phyloP scores from a whole-genome alignment of 1,284 basidiomycete species.

The Sutorius eximius region DNA sequence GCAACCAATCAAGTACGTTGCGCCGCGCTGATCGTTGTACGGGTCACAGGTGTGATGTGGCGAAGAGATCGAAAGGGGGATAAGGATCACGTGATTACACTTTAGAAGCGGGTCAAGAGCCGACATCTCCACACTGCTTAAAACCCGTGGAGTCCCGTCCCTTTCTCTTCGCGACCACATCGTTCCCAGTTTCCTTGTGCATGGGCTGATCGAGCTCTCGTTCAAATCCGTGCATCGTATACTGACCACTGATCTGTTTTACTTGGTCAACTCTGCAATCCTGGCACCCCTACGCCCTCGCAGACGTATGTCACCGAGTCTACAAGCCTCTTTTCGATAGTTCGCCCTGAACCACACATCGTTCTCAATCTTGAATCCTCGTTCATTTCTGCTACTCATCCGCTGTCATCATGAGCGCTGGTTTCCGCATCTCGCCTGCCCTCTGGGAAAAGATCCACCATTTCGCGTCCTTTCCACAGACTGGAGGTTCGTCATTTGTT shows the following conservation, averaged over 20 bases:
- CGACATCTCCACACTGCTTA: slow-evolving; percentile 17
- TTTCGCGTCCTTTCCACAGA: slow-evolving; percentile 92
- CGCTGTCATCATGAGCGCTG: slow-evolving; percentile 23
- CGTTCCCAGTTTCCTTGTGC: not conserved
- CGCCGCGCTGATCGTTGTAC: slow-evolving; percentile 5
- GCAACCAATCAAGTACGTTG: not conserved
- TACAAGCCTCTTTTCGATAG: slow-evolving; percentile 18
- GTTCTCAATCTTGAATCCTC: not conserved
- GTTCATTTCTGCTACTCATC: not conserved
- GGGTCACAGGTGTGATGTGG: not conserved
- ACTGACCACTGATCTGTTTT: not conserved
- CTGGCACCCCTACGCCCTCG: slow-evolving; percentile 25
- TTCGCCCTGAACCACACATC: not conserved
- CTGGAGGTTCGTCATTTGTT: slow-evolving; percentile 74
- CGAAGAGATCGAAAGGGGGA: not conserved
- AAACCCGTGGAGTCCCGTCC: slow-evolving; percentile 14
- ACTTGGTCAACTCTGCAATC: slow-evolving; percentile 2
- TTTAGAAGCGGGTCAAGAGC: slow-evolving; percentile 14
- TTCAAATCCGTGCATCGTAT: not conserved
- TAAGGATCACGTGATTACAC: slow-evolving; percentile 18
- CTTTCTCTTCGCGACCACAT: not conserved
- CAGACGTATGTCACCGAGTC: slow-evolving; percentile 24
- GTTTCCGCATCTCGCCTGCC: slow-evolving; percentile 69
- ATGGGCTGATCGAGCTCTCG: slow-evolving; percentile 26
- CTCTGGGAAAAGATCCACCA: slow-evolving; percentile 93